Evolutionary conservation across 2,329 filamentous ascomycete genomes (phyloP).

Genomic region (Metarhizium sp.): DNA sequence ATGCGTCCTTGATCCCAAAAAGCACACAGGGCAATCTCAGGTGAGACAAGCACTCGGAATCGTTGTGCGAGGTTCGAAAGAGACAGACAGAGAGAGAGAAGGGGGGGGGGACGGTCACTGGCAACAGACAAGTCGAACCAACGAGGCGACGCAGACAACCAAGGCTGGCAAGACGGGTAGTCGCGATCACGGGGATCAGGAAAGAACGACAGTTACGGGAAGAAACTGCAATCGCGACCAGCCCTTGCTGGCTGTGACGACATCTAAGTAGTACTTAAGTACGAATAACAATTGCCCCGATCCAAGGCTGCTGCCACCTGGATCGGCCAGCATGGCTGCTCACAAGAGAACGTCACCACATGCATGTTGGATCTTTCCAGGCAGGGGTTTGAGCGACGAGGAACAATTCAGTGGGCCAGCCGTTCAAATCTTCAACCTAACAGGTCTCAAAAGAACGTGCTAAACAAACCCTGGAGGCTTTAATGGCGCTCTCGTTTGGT

Average conservation of each 20-base stretch:
- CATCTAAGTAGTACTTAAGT: background rate
- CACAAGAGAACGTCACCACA: no score
- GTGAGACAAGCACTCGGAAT: background rate
- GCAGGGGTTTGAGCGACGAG: background rate
- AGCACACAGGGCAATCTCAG: background rate
- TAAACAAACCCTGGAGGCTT: background rate
- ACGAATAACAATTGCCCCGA: background rate
- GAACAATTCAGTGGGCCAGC: background rate
- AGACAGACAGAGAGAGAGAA: background rate
- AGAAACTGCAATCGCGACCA: background rate
- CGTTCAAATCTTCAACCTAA: background rate
- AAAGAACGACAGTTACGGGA: background rate
- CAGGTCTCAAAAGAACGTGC: background rate
- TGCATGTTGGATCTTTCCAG: background rate
- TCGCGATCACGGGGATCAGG: background rate
- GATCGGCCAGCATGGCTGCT: no score
- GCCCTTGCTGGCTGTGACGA: background rate
- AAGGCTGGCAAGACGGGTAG: background rate
- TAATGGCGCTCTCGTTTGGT: background rate
- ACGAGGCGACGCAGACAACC: background rate
- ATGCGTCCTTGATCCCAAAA: conserved; percentile 2
- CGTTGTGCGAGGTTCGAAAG: background rate
- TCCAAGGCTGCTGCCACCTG: no score
- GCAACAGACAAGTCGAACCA: background rate
- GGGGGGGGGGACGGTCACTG: no score